Evolutionary conservation across 108 stramenopile genomes (phyloP).

Genomic region (Schizochytrium sp.): DNA sequence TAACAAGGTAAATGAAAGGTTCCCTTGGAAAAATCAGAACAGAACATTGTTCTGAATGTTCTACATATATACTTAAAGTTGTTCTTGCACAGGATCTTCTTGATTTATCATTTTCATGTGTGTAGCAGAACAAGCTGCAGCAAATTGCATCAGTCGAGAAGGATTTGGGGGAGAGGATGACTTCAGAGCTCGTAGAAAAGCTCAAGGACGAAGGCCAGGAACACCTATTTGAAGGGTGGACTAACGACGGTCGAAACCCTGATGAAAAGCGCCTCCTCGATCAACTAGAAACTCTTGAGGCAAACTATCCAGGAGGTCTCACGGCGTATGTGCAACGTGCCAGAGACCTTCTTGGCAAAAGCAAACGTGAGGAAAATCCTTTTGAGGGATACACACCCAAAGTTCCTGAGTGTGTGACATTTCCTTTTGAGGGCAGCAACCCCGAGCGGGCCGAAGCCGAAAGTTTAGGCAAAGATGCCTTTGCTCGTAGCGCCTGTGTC

Average conservation of each 20-base stretch:
- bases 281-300: constrained; percentile 86
- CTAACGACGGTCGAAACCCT: background rate
- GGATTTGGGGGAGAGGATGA: background rate
- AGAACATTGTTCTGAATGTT: too few species aligned
- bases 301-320: constrained; percentile 92
- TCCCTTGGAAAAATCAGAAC: too few species aligned
- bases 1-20: too few species aligned
- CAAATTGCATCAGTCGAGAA: background rate
- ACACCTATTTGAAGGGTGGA: constrained; percentile 4
- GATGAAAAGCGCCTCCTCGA: background rate
- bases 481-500: constrained; percentile 67
- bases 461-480: background rate
- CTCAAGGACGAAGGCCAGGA: constrained; percentile 26
- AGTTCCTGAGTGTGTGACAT: constrained; percentile 71
- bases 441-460: constrained; percentile 65
- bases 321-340: constrained; percentile 89
- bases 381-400: constrained; percentile 90
- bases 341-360: constrained; percentile 84
- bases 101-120: too few species aligned
- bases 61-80: too few species aligned
- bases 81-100: too few species aligned
- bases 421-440: background rate
- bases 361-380: constrained; percentile 89
- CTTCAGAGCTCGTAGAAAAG: background rate
- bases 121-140: too few species aligned